These are phyloP conservation scores for Ganoderma lingzhi DNA, from an alignment of 1,284 basidiomycete species.

Conservation along the genomic window DNA sequence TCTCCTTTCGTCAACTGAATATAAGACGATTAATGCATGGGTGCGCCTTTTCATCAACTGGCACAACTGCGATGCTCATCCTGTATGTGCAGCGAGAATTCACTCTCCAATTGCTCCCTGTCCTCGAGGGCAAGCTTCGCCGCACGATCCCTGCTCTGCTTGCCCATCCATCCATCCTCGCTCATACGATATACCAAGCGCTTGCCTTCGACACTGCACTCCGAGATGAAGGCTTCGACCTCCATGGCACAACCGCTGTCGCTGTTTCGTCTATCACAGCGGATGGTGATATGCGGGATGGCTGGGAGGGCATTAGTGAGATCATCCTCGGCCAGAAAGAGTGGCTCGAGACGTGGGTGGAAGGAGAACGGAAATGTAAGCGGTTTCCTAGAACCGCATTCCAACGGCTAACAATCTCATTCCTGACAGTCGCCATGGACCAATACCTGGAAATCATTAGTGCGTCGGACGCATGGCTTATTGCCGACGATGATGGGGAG, in stretches of 20 bases:
- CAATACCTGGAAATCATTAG: constrained; percentile 87
- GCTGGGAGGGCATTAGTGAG: constrained; percentile 83
- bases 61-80: not conserved
- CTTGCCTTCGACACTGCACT: constrained; percentile 88
- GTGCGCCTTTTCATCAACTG: constrained; percentile 49
- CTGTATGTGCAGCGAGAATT: constrained; percentile 72
- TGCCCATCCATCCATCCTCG: constrained; percentile 84
- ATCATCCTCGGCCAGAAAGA: constrained; percentile 83
- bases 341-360: constrained; percentile 93
- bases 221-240: constrained; percentile 76
- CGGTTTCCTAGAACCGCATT: constrained; percentile 20
- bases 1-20: constrained; percentile 71
- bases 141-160: constrained; percentile 81
- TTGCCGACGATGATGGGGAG: constrained; percentile 73
- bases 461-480: constrained; percentile 87
- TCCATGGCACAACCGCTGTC: constrained; percentile 57
- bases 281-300: constrained; percentile 35
- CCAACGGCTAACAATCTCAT: not conserved
- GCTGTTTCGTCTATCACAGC: constrained; percentile 32
- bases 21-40: constrained; percentile 75
- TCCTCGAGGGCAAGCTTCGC: constrained; percentile 76
- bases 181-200: constrained; percentile 95
- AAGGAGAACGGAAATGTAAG: constrained; percentile 88
- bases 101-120: constrained; percentile 73
- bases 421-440: constrained; percentile 70